phyloP scores from a whole-genome alignment of 139 green algal species.

The Tetraselmis striata region DNA sequence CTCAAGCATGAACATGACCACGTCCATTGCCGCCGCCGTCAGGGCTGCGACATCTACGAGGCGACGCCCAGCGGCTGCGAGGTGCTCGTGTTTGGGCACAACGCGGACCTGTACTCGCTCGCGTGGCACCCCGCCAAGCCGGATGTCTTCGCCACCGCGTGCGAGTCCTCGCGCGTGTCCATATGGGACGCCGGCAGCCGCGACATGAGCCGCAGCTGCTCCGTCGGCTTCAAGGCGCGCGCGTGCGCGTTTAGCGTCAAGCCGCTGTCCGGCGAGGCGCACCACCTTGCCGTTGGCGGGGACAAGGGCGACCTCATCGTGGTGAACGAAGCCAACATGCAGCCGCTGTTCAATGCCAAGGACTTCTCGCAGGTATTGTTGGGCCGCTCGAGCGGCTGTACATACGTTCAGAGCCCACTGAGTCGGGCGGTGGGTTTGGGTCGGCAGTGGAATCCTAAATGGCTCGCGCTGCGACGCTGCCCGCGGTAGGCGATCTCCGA shows the following conservation, averaged over 20 bases:
- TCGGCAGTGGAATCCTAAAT: no score
- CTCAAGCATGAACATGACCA: no score
- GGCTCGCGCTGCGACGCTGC: no score
- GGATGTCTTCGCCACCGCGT: slow-evolving; percentile 40
- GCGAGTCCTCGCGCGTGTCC: slow-evolving; percentile 36
- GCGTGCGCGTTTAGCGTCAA: slow-evolving; percentile 30
- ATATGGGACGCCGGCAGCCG: slow-evolving; percentile 38
- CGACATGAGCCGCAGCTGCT: slow-evolving; percentile 27
- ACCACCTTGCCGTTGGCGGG: slow-evolving; percentile 54
- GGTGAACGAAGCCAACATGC: slow-evolving; percentile 32
- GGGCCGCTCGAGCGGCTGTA: no score
- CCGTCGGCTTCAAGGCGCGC: slow-evolving; percentile 40
- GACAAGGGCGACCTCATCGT: slow-evolving; percentile 48
- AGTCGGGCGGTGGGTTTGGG: no score
- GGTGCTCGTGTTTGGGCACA: slow-evolving; percentile 51
- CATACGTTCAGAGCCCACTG: no score
- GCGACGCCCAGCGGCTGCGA: slow-evolving; percentile 7
- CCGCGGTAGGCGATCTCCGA: slow-evolving; percentile 41
- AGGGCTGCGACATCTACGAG: slow-evolving; percentile 28
- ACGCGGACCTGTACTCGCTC: slow-evolving; percentile 44
- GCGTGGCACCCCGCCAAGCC: slow-evolving; percentile 42
- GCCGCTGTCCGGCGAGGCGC: slow-evolving; percentile 13
- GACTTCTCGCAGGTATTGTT: slow-evolving; percentile 27
- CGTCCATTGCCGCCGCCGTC: not conserved
- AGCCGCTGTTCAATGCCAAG: slow-evolving; percentile 30